Evolutionary conservation across 2,329 filamentous ascomycete genomes (phyloP), one percentile per base, ranked within the genome.

Genomic region (Fusarium dimerum): DNA sequence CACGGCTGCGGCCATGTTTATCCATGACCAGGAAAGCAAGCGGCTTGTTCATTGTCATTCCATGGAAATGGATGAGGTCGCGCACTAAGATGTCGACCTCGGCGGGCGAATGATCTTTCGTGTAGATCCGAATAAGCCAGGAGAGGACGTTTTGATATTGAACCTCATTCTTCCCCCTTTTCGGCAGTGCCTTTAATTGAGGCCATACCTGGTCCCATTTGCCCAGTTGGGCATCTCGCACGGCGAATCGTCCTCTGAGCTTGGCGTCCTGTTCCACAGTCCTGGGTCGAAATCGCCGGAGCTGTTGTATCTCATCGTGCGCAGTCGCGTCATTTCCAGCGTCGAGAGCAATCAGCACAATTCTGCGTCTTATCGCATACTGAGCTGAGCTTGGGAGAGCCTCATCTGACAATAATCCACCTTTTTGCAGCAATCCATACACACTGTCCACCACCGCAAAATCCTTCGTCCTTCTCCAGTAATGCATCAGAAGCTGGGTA

Each of bases 111-210:
- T 69, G 63, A 2, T 39, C 40, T 43, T 67, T 60, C 13, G 60
- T 61, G 38, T 69, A 69, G 7, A 66, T 54, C 41, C 71, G 71
- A 3, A 77, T 77, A 3, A 75, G 50, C 48, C 57, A 63, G 2
- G 56, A 53, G 12, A 72, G 51, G 6, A 65, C 47, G 10, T 56
- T 56, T 47, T 68, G 68, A 34, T 68, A 68, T 13, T 64, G 59
- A 15, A 41, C 13, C 11, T 58, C 48, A 10, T 53, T 48, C 12
- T 58, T 50, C 34, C 61, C 56, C 39, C 47, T 59, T 8, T 48
- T 13, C 16, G 51, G 55, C 15, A 71, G 63, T 10, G 46, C 43
- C 17, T 64, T 47, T 9, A 72, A 54, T 7, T 61, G 50, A 6
- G 51, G 43, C 18, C 49, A 49, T 2, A 61, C 68, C 2, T 57